Evolutionary conservation across 2,329 filamentous ascomycete genomes (phyloP).

Genomic region (Ceratocystis albifundus): DNA sequence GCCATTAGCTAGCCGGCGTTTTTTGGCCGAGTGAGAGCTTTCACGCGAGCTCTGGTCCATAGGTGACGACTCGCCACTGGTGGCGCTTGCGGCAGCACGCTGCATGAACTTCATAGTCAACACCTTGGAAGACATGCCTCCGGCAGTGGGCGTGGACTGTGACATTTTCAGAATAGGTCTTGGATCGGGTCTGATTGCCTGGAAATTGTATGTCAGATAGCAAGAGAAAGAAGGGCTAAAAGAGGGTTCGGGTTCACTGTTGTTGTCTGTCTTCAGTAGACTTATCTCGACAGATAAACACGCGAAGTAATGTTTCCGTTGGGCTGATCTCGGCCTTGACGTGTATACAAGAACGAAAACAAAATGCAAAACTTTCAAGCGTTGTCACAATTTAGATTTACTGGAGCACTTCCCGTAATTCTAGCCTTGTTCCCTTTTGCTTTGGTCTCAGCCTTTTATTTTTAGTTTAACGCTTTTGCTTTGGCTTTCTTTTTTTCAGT

Average conservation of each 20-base stretch:
- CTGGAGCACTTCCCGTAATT: constrained; percentile 4
- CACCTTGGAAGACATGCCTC: constrained; percentile 70
- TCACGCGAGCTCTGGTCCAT: constrained; percentile 31
- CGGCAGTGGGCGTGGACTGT: constrained; percentile 42
- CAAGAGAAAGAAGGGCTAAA: neutral
- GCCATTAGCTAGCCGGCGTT: constrained; percentile 41
- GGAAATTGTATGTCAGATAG: neutral
- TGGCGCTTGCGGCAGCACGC: constrained; percentile 50
- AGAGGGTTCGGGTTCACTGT: neutral
- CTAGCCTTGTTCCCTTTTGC: neutral
- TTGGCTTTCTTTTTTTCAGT: neutral
- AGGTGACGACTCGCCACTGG: constrained; percentile 33
- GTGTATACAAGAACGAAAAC: neutral
- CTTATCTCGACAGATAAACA: neutral
- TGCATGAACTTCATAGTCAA: constrained; percentile 98
- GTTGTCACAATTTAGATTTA: neutral
- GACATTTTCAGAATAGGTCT: constrained; percentile 31
- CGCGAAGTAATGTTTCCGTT: neutral
- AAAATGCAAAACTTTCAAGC: constrained; percentile 1
- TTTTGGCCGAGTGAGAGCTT: constrained; percentile 46
- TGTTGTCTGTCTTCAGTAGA: neutral
- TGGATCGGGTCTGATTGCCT: neutral
- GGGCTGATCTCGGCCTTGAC: neutral
- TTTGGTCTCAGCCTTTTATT: constrained; percentile 1
- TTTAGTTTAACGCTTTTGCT: neutral